Conservation (phyloP, 495 filamentous ascomycete genomes). For the Lasiosphaeria hispida region DNA sequence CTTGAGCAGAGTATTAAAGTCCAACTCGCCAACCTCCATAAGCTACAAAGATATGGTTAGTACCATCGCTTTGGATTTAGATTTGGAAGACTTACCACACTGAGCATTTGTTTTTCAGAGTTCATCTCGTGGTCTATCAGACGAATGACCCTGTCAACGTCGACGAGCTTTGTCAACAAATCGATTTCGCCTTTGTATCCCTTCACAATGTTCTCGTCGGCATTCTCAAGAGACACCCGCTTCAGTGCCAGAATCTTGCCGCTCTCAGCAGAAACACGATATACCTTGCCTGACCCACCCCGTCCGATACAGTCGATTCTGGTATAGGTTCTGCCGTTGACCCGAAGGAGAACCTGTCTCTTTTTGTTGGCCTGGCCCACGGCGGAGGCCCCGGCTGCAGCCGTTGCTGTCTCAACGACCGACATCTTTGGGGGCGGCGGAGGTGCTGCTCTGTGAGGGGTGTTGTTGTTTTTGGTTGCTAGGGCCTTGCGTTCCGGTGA, state of each 20-base stretch:
- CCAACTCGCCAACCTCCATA: conserved; percentile 98
- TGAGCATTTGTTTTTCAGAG: conserved; percentile 78
- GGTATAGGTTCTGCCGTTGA: conserved; percentile 90
- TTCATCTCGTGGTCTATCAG: conserved; percentile 94
- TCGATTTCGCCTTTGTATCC: conserved; percentile 99
- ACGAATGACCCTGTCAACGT: conserved; percentile 83
- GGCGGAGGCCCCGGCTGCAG: conserved; percentile 74
- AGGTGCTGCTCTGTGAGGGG: conserved; percentile 75
- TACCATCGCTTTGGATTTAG: not conserved
- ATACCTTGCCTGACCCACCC: conserved; percentile 89
- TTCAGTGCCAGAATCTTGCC: conserved; percentile 93
- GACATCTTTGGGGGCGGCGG: conserved; percentile 93
- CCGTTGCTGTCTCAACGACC: conserved; percentile 85
- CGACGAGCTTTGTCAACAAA: conserved; percentile 73
- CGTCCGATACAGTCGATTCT: conserved; percentile 86
- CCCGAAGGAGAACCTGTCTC: conserved; percentile 73
- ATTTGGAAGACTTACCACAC: conserved; percentile 60
- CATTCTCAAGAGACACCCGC: conserved; percentile 83
- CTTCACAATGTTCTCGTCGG: conserved; percentile 75
- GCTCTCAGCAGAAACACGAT: conserved; percentile 95
- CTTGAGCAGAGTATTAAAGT: conserved; percentile 78
- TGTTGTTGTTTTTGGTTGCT: conserved; percentile 72
- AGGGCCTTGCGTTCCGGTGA: conserved; percentile 70
- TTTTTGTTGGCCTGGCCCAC: conserved; percentile 65
- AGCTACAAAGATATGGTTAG: conserved; percentile 49